Evolutionary conservation across 805 yeast genomes (phyloP).

Genomic region (Cyberlindnera americana): DNA sequence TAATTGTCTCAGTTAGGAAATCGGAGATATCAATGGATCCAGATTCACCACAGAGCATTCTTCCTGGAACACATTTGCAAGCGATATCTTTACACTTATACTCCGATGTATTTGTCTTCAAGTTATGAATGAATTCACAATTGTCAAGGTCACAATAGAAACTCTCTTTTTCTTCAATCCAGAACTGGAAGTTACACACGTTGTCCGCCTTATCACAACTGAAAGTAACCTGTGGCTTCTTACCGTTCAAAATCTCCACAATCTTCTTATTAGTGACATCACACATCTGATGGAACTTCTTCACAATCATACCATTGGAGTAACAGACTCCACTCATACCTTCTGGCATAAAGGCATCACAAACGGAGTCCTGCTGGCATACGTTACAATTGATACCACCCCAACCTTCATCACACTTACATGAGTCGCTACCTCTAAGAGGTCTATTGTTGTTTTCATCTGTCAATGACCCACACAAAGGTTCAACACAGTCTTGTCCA

Average conservation of each 20-base stretch:
- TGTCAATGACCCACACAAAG: constrained; percentile 78
- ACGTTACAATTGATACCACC: constrained; percentile 89
- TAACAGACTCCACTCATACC: constrained; percentile 86
- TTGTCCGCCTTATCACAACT: constrained; percentile 68
- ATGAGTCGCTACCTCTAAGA: constrained; percentile 44
- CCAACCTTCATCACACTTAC: constrained; percentile 88
- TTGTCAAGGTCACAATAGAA: constrained; percentile 79
- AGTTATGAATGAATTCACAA: constrained; percentile 70
- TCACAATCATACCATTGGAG: constrained; percentile 76
- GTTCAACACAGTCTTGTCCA: constrained; percentile 86
- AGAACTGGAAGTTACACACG: constrained; percentile 86
- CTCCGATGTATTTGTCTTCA: constrained; percentile 60
- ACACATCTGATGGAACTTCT: constrained; percentile 84
- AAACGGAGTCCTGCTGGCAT: constrained; percentile 68
- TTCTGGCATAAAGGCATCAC: constrained; percentile 86
- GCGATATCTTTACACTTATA: constrained; percentile 73
- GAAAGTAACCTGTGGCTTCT: constrained; percentile 88
- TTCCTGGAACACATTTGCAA: constrained; percentile 90
- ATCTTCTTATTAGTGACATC: constrained; percentile 90
- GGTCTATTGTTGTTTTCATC: constrained; percentile 64
- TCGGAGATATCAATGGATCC: constrained; percentile 96
- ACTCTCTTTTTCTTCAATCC: constrained; percentile 89
- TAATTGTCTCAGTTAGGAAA: constrained; percentile 82
- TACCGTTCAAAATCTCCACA: constrained; percentile 71
- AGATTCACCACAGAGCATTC: constrained; percentile 89